Conservation (phyloP, 2,329 filamentous ascomycete genomes). For the Diplodia corticola region DNA sequence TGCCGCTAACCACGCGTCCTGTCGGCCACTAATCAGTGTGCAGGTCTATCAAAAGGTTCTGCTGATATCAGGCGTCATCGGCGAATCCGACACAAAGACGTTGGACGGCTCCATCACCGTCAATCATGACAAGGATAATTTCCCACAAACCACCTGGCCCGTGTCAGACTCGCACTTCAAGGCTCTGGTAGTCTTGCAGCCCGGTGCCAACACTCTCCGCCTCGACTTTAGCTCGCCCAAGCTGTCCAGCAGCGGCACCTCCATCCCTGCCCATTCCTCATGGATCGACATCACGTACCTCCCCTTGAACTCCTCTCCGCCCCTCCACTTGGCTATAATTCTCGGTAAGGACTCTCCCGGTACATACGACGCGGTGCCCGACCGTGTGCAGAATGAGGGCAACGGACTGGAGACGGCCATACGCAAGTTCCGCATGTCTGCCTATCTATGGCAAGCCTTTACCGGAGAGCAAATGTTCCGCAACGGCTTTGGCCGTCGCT, state of each 20-base stretch:
- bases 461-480: slow-evolving; percentile 95
- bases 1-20: background rate
- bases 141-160: slow-evolving; percentile 82
- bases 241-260: slow-evolving; percentile 66
- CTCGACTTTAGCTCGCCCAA: slow-evolving; percentile 88
- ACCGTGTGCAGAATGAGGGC: slow-evolving; percentile 74
- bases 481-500: slow-evolving; percentile 80
- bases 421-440: slow-evolving; percentile 90
- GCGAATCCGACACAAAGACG: slow-evolving; percentile 65
- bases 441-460: slow-evolving; percentile 95
- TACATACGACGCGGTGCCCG: slow-evolving; percentile 79
- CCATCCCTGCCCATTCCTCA: slow-evolving; percentile 71
- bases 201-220: slow-evolving; percentile 83
- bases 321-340: slow-evolving; percentile 84
- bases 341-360: slow-evolving; percentile 84
- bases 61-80: slow-evolving; percentile 77
- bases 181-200: slow-evolving; percentile 82
- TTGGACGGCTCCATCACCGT: slow-evolving; percentile 80
- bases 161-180: slow-evolving; percentile 91
- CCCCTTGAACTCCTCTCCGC: slow-evolving; percentile 73
- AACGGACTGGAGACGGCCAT: slow-evolving; percentile 79
- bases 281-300: slow-evolving; percentile 85
- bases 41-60: slow-evolving; percentile 92
- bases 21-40: slow-evolving; percentile 6
- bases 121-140: slow-evolving; percentile 78